A percentile compares a stretch with the other conserved stretches of the same genome.
Evolutionary conservation across 805 yeast species (phyloP).

Genomic region (Kluyveromyces dobzhanskii): DNA sequence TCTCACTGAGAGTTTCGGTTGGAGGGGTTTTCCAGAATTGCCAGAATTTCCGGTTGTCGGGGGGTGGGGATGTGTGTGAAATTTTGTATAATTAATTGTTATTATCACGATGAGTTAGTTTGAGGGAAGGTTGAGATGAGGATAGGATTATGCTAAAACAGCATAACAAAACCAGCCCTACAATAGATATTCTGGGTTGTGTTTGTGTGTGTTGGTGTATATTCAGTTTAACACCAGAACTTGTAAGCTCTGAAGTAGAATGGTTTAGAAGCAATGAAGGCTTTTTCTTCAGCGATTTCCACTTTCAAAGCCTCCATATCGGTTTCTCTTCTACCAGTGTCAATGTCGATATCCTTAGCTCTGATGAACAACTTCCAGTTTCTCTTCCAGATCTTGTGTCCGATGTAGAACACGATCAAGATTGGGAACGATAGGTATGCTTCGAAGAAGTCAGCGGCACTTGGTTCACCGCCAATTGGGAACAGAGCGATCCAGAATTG

Average conservation of each 20-base stretch:
- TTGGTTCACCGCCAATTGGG: slow-evolving; percentile 50
- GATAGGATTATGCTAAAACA: no score
- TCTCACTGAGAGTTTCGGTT: no score
- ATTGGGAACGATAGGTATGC: slow-evolving; percentile 60
- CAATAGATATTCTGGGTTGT: no score
- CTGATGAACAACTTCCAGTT: slow-evolving; percentile 35
- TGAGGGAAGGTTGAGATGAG: no score
- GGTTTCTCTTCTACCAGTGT: slow-evolving; percentile 51
- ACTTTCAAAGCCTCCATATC: slow-evolving; percentile 46
- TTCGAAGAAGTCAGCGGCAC: slow-evolving; percentile 54
- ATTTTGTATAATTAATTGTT: no score
- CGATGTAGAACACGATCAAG: slow-evolving; percentile 45
- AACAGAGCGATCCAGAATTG: slow-evolving; percentile 79
- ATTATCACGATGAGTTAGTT: no score
- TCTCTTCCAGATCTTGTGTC: slow-evolving; percentile 47
- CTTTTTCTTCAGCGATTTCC: slow-evolving; percentile 46
- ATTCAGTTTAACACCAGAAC: slow-evolving; percentile 45
- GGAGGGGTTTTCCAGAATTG: no score
- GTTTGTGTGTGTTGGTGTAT: no score
- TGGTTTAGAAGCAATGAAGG: slow-evolving; percentile 36
- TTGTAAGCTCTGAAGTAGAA: slow-evolving; percentile 36
- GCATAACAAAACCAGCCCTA: no score
- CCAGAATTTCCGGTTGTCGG: no score
- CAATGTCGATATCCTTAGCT: slow-evolving; percentile 48
- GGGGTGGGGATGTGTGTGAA: no score